These are phyloP conservation scores for Pezicula neosporulosa DNA, from an alignment of 2,329 filamentous ascomycete species.

Conservation along the genomic window DNA sequence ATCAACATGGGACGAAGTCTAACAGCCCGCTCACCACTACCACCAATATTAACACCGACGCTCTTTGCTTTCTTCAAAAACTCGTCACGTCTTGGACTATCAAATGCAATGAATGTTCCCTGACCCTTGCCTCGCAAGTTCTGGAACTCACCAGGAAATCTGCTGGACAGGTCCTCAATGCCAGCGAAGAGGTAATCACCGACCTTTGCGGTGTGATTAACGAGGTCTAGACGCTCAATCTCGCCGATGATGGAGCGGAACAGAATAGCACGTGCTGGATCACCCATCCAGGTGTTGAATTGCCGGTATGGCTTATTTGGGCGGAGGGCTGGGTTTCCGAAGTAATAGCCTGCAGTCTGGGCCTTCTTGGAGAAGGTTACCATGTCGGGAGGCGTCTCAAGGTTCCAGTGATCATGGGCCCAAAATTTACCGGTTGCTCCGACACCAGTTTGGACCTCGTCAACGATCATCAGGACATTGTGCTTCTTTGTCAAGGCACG, in stretches of 20 bases:
- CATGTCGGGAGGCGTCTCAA: conserved; percentile 71
- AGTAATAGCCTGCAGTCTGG: conserved; percentile 82
- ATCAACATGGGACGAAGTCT: conserved; percentile 77
- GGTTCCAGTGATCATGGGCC: conserved; percentile 82
- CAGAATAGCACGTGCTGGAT: conserved; percentile 72
- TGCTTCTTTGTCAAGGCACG: conserved; percentile 68
- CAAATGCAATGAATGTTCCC: conserved; percentile 78
- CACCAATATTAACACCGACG: conserved; percentile 74
- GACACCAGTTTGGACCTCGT: conserved; percentile 81
- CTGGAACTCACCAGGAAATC: conserved; percentile 66
- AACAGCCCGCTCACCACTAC: conserved; percentile 67
- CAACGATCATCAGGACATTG: conserved; percentile 72
- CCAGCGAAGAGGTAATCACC: conserved; percentile 67
- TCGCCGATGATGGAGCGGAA: conserved; percentile 77
- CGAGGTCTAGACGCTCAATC: conserved; percentile 65
- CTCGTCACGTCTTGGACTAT: conserved; percentile 65
- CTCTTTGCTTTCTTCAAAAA: conserved; percentile 69
- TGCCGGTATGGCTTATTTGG: conserved; percentile 83
- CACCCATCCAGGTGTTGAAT: conserved; percentile 88
- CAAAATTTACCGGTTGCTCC: conserved; percentile 86
- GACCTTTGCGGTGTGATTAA: conserved; percentile 56
- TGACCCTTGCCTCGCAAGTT: conserved; percentile 76
- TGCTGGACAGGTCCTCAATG: conserved; percentile 57
- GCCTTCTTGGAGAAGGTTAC: conserved; percentile 90
- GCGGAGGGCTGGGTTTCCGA: conserved; percentile 67